Evolutionary conservation across 1,284 basidiomycete genomes (phyloP).

Genomic region (Trametes polyzona): DNA sequence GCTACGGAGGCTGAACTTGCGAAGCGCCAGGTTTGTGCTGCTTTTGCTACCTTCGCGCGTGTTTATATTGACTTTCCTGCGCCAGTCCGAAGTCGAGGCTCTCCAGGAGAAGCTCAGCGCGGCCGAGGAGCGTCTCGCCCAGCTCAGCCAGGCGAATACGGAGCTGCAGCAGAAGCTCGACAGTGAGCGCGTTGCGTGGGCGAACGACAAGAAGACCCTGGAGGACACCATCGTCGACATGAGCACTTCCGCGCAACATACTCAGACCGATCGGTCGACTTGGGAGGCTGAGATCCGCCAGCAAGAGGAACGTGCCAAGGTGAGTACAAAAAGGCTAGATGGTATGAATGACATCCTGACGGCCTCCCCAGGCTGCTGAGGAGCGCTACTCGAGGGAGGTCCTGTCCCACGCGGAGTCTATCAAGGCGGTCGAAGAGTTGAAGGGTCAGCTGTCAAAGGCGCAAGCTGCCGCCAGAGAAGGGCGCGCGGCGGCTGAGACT

Average conservation of each 20-base stretch:
- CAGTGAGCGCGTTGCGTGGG: constrained; percentile 67
- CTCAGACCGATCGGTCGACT: constrained; percentile 62
- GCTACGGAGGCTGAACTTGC: constrained; percentile 69
- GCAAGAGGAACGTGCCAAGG: constrained; percentile 75
- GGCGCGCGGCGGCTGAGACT: constrained; percentile 66
- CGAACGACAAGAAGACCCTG: constrained; percentile 77
- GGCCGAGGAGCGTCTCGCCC: constrained; percentile 60
- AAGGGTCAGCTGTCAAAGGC: constrained; percentile 62
- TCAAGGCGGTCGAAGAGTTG: constrained; percentile 71
- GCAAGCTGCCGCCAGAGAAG: constrained; percentile 58
- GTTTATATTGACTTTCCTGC: not conserved
- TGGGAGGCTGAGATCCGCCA: constrained; percentile 67
- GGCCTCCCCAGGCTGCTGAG: constrained; percentile 64
- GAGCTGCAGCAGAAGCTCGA: constrained; percentile 70
- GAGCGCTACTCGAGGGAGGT: constrained; percentile 81
- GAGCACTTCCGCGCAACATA: constrained; percentile 67
- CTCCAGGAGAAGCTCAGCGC: constrained; percentile 65
- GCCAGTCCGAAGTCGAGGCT: constrained; percentile 67
- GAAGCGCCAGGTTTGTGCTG: constrained; percentile 58
- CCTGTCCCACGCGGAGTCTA: constrained; percentile 81
- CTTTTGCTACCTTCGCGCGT: not conserved
- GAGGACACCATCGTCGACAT: constrained; percentile 80
- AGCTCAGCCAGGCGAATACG: constrained; percentile 53
- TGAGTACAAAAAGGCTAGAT: constrained; percentile 30
- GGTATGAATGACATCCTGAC: not conserved